phyloP scores from a whole-genome alignment of 2,329 filamentous ascomycete species.

The Verticillium nonalfalfae region DNA sequence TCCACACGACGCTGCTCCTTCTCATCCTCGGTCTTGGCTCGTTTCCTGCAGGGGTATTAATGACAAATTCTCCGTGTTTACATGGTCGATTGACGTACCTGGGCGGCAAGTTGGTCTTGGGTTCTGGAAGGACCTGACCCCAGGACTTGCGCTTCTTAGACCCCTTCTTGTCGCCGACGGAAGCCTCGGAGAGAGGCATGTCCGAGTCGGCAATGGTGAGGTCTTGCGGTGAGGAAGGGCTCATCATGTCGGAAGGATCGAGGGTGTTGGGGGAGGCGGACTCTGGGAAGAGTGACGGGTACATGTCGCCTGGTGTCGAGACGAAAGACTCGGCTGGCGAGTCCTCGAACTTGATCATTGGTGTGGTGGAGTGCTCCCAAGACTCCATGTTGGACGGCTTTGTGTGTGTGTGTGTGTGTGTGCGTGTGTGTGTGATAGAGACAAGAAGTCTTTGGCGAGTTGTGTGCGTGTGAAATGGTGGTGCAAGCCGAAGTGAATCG shows the following conservation, averaged over 20 bases:
- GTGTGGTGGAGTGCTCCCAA: conserved; percentile 30
- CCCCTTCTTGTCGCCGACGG: conserved; percentile 57
- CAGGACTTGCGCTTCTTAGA: conserved; percentile 96
- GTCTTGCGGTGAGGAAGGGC: conserved; percentile 29
- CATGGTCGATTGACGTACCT: conserved; percentile 46
- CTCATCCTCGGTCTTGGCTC: conserved; percentile 97
- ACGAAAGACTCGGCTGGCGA: conserved; percentile 49
- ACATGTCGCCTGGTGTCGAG: conserved; percentile 41
- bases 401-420: conserved; percentile 11
- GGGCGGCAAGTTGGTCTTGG: conserved; percentile 92
- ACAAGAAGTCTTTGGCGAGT: neutral
- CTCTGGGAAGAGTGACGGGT: conserved; percentile 40
- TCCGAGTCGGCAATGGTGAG: conserved; percentile 13
- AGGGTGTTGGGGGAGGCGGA: conserved; percentile 24
- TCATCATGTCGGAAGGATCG: conserved; percentile 43
- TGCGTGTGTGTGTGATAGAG: no score
- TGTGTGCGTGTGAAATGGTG: conserved; percentile 24
- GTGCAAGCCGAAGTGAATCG: neutral
- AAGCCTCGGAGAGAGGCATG: conserved; percentile 12
- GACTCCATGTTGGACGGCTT: conserved; percentile 30
- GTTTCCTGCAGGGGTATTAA: conserved; percentile 58
- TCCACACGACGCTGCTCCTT: conserved; percentile 98
- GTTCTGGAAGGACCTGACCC: conserved; percentile 94
- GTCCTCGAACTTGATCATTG: conserved; percentile 44
- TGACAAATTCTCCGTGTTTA: neutral